These are phyloP conservation scores for Cladophialophora psammophila DNA, from an alignment of 2,329 filamentous ascomycete species.

Conservation along the genomic window DNA sequence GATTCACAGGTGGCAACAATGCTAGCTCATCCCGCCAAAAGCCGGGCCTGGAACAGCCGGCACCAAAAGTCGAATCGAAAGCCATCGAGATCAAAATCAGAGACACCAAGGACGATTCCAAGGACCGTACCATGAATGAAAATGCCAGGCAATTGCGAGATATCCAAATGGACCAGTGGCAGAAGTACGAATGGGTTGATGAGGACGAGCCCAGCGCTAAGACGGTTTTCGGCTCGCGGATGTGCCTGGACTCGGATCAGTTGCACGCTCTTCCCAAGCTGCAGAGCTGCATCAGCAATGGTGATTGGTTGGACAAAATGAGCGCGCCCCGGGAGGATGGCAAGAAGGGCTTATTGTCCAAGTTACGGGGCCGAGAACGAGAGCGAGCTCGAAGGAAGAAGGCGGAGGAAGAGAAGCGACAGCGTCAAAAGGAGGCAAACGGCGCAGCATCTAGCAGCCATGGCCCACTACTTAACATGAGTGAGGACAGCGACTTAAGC, in stretches of 20 bases:
- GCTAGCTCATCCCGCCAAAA: slow-evolving; percentile 42
- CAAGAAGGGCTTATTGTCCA: slow-evolving; percentile 39
- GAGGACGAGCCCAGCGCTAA: slow-evolving; percentile 66
- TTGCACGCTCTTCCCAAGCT: slow-evolving; percentile 56
- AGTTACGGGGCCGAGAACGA: slow-evolving; percentile 40
- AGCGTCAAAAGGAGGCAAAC: slow-evolving; percentile 29
- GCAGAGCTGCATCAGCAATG: slow-evolving; percentile 62
- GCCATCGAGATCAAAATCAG: slow-evolving; percentile 90
- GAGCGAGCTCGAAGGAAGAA: slow-evolving; percentile 40
- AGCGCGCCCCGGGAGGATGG: slow-evolving; percentile 59
- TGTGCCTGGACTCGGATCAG: slow-evolving; percentile 44
- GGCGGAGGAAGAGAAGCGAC: slow-evolving; percentile 38
- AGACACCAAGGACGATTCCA: slow-evolving; percentile 60
- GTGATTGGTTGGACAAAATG: slow-evolving; percentile 69
- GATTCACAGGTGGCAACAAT: slow-evolving; percentile 48
- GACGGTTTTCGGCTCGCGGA: slow-evolving; percentile 69
- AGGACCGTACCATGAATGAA: slow-evolving; percentile 62
- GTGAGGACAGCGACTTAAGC: slow-evolving; percentile 37
- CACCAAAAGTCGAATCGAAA: slow-evolving; percentile 67
- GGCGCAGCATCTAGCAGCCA: slow-evolving; percentile 4
- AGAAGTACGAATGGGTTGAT: slow-evolving; percentile 78
- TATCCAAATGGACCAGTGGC: slow-evolving; percentile 85
- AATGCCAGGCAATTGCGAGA: slow-evolving; percentile 78
- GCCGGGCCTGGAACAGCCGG: slow-evolving; percentile 48
- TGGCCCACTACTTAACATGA: slow-evolving; percentile 29